phyloP scores from a whole-genome alignment of 192 early-diverging fungal species.

The Backusella macrospora region DNA sequence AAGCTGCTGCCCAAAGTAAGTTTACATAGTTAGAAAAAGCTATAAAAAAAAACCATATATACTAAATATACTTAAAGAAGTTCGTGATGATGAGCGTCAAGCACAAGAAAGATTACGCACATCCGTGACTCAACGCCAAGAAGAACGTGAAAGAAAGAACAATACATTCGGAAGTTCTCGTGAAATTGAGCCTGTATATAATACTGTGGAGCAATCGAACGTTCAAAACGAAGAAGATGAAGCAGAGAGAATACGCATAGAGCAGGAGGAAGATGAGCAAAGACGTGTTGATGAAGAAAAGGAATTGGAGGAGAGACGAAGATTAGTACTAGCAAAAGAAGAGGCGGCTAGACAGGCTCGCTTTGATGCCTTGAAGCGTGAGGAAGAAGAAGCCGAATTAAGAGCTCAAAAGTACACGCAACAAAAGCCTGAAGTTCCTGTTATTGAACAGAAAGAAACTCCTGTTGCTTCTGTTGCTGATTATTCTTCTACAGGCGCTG shows the following conservation, averaged over 20 bases:
- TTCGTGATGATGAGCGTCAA: slow-evolving; percentile 31
- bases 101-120: slow-evolving; percentile 45
- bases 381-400: slow-evolving; percentile 20
- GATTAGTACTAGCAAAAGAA: slow-evolving; percentile 17
- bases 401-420: not conserved
- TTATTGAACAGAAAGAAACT: not conserved
- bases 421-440: slow-evolving; percentile 11
- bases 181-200: not conserved
- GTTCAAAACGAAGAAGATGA: slow-evolving; percentile 24
- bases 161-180: slow-evolving; percentile 15
- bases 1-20: slow-evolving; percentile 31
- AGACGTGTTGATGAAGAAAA: slow-evolving; percentile 18
- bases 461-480: not conserved
- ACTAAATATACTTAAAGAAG: slow-evolving; percentile 27
- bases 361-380: slow-evolving; percentile 13
- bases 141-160: slow-evolving; percentile 35
- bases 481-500: not conserved
- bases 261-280: slow-evolving; percentile 23
- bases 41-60: not conserved
- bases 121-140: slow-evolving; percentile 41
- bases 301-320: slow-evolving; percentile 23
- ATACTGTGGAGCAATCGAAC: slow-evolving; percentile 18
- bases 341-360: slow-evolving; percentile 19
- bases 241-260: slow-evolving; percentile 6
- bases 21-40: not conserved